Conservation (phyloP, 2,329 filamentous ascomycete genomes). For the Pseudogymnoascus sp. region DNA sequence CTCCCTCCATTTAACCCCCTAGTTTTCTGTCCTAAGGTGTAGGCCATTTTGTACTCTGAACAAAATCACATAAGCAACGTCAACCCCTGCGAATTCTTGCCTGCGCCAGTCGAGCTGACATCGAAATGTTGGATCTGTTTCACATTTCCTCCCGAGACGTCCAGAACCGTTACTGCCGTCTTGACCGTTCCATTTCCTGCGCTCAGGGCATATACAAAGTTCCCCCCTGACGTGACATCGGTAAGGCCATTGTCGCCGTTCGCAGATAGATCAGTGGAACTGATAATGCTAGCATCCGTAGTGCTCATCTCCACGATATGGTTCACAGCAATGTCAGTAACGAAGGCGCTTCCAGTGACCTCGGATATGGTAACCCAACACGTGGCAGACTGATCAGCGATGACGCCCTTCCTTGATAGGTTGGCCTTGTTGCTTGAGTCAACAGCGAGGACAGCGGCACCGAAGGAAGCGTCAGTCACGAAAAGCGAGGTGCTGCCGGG, state of each 20-base stretch:
- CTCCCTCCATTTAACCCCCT: not conserved
- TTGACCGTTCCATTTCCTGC: conserved; percentile 20
- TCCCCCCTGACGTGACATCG: conserved; percentile 45
- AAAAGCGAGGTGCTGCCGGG: conserved; percentile 38
- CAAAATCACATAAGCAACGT: not conserved
- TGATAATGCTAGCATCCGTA: conserved; percentile 40
- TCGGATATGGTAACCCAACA: conserved; percentile 51
- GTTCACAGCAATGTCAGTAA: conserved; percentile 48
- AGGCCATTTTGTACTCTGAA: not conserved
- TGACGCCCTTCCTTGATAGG: conserved; percentile 29
- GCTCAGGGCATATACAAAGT: conserved; percentile 49
- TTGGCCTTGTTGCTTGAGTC: conserved; percentile 30
- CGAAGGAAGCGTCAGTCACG: conserved; percentile 52
- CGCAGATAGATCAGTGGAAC: conserved; percentile 33
- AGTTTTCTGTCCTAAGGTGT: too few species aligned
- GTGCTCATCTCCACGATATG: conserved; percentile 50
- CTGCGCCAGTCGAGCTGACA: not conserved
- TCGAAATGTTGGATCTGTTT: not conserved
- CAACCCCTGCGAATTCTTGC: not conserved
- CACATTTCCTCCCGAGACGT: conserved; percentile 22
- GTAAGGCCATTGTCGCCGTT: conserved; percentile 46
- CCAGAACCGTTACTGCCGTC: conserved; percentile 34
- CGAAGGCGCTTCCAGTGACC: conserved; percentile 45
- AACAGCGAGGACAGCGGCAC: conserved; percentile 42
- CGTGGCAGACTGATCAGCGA: conserved; percentile 48